Evolutionary conservation across 257 asterid genomes (phyloP).

Genomic region (Coffea canephora): DNA sequence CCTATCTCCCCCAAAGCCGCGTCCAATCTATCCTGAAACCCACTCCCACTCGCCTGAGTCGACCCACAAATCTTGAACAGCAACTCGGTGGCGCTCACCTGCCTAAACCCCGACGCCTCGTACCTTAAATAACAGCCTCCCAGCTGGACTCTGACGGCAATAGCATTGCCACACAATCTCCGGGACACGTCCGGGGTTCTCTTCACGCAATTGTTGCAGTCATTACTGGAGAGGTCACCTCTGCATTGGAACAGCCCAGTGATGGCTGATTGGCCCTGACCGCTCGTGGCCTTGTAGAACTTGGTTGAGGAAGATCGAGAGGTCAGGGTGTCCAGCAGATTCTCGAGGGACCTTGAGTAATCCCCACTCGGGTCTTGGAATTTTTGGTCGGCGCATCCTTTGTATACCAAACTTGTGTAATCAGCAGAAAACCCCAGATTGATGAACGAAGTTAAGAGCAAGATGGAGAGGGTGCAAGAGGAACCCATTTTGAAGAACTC

Average conservation of each 20-base stretch:
- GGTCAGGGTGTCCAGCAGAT: constrained; percentile 38
- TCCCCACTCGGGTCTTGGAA: constrained; percentile 46
- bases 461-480: constrained; percentile 21
- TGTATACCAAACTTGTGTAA: constrained; percentile 54
- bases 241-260: constrained; percentile 76
- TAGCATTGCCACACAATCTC: constrained; percentile 49
- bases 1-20: constrained; percentile 56
- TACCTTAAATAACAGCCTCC: constrained; percentile 66
- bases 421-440: constrained; percentile 37
- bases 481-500: constrained; percentile 36
- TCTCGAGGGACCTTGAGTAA: constrained; percentile 41
- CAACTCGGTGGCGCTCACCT: constrained; percentile 48
- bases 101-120: constrained; percentile 51
- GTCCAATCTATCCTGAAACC: constrained; percentile 53
- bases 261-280: constrained; percentile 45
- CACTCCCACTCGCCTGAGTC: constrained; percentile 61
- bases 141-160: constrained; percentile 68
- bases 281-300: constrained; percentile 56
- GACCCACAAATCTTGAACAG: constrained; percentile 66
- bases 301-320: constrained; percentile 60
- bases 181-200: constrained; percentile 34
- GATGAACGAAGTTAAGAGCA: constrained; percentile 20
- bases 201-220: constrained; percentile 52
- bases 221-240: constrained; percentile 58
- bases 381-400: constrained; percentile 82